These are phyloP conservation scores for Dipteronia dyeriana DNA, from an alignment of 345 rosid genomes.

Conservation along the genomic window DNA sequence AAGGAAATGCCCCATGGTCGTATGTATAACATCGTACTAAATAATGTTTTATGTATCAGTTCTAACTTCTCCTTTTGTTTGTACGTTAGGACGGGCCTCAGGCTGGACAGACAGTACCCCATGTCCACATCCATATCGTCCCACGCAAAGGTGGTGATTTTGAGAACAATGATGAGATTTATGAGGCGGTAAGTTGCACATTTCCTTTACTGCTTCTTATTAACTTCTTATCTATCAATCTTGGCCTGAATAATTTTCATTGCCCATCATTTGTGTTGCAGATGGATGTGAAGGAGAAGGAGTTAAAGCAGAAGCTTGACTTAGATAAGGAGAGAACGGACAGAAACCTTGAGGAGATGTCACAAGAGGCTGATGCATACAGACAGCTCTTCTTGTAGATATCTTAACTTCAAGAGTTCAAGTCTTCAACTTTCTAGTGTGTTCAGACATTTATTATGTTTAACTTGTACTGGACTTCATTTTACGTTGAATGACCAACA, in stretches of 20 bases:
- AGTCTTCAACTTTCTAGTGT: not conserved
- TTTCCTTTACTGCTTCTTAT: not conserved
- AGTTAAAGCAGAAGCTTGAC: constrained; percentile 69
- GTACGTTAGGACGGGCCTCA: constrained; percentile 80
- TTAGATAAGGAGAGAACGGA: constrained; percentile 79
- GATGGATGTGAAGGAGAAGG: constrained; percentile 78
- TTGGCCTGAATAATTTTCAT: constrained; percentile 8
- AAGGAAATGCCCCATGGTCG: not conserved
- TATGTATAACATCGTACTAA: not conserved
- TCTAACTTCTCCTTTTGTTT: not conserved
- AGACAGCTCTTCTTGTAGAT: constrained; percentile 41
- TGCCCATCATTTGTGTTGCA: constrained; percentile 23
- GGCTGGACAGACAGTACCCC: constrained; percentile 90
- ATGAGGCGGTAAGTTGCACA: constrained; percentile 67
- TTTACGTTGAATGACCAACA: not conserved
- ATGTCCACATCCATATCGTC: constrained; percentile 87
- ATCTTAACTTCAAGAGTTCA: not conserved
- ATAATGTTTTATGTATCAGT: not conserved
- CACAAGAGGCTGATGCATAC: constrained; percentile 68
- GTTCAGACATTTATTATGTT: not conserved
- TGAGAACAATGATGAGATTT: constrained; percentile 86
- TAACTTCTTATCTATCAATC: not conserved
- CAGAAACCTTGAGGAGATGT: constrained; percentile 74
- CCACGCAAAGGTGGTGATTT: constrained; percentile 86
- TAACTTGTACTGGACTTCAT: not conserved